Percentiles rank a stretch among this genome's conserved stretches.
Conservation (phyloP, 768 basidiomycete species). For the Lactifluus echinatus region DNA sequence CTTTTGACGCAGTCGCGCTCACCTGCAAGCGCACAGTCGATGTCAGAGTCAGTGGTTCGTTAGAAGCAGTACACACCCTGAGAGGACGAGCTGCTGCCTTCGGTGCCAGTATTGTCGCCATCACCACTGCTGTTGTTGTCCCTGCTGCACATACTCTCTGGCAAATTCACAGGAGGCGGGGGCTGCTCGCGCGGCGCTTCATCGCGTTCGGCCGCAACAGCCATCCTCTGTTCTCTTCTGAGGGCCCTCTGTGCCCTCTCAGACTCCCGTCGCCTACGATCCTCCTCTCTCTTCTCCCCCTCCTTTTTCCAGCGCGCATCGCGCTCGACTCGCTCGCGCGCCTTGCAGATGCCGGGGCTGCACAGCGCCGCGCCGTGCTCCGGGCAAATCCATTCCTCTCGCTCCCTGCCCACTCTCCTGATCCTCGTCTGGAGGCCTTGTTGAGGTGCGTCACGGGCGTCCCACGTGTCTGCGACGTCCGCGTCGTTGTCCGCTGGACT, state of each 20-base stretch:
- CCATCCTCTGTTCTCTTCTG: background rate
- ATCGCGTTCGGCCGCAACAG: background rate
- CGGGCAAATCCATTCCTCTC: background rate
- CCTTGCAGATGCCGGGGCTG: conserved; percentile 3
- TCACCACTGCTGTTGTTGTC: background rate
- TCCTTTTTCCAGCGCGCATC: background rate
- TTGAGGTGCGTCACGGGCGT: background rate
- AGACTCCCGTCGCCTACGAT: background rate
- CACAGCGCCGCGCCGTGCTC: conserved; percentile 4
- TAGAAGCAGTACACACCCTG: background rate
- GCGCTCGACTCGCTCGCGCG: background rate
- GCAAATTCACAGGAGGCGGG: background rate
- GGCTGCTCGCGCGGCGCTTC: background rate
- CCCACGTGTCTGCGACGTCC: too few relatives aligned
- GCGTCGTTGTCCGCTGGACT: background rate
- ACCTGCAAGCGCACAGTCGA: background rate
- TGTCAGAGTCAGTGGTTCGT: background rate
- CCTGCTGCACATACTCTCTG: background rate
- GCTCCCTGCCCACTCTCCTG: background rate
- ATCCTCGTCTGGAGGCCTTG: background rate
- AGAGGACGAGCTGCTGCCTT: background rate
- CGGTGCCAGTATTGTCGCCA: background rate
- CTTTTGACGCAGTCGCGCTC: background rate
- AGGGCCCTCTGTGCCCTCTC: background rate
- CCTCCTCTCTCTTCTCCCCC: background rate